Evolutionary conservation across 139 green algal genomes (phyloP).

Genomic region (Closterium sp.): DNA sequence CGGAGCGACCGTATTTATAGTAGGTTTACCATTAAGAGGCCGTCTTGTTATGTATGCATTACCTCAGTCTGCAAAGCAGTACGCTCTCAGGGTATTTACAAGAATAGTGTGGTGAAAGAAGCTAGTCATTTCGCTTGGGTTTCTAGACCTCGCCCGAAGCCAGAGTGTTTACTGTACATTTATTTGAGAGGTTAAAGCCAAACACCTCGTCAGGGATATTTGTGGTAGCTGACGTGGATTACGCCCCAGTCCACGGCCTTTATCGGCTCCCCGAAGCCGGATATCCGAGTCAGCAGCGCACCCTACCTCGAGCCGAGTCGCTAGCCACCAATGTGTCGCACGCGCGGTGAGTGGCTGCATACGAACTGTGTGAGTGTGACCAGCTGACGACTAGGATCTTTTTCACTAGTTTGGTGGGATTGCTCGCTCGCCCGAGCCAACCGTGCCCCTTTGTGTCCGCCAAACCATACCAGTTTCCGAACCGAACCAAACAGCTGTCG

Average conservation of each 20-base stretch:
- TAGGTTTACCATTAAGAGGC: not conserved
- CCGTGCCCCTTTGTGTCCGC: not conserved
- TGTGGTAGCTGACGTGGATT: not conserved
- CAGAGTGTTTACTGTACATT: too few species aligned
- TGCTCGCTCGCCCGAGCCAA: too few species aligned
- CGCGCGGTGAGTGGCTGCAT: too few species aligned
- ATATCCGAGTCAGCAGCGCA: not conserved
- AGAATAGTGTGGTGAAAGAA: too few species aligned
- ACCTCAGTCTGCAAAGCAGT: not conserved
- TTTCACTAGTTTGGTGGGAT: too few species aligned
- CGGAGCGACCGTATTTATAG: not conserved
- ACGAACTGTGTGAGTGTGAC: too few species aligned
- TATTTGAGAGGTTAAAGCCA: not conserved
- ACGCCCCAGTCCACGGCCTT: not conserved
- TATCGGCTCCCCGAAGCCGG: not conserved
- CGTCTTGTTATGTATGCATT: not conserved
- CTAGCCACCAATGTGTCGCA: too few species aligned
- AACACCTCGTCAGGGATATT: not conserved
- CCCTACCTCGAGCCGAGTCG: too few species aligned
- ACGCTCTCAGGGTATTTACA: too few species aligned
- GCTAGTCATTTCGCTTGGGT: too few species aligned
- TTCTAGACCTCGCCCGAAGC: too few species aligned
- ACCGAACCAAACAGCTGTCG: not conserved
- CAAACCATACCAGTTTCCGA: not conserved
- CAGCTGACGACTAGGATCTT: too few species aligned